Evolutionary conservation across 2,329 filamentous ascomycete genomes (phyloP).

Genomic region (Colletotrichum tamarilloi): DNA sequence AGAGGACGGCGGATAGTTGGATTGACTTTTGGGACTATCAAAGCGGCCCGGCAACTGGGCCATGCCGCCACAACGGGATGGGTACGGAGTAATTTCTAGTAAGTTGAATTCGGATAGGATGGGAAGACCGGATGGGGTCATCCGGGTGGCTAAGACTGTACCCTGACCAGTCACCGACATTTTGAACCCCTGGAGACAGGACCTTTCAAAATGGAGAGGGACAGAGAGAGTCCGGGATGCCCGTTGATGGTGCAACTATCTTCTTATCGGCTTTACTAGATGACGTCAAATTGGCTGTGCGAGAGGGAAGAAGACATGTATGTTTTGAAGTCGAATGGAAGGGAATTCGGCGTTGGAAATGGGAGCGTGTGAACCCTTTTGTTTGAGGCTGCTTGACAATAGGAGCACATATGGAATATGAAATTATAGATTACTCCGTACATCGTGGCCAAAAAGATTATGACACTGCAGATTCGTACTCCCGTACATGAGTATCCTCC

Average conservation of each 20-base stretch:
- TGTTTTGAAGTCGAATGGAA: neutral
- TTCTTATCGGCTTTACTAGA: neutral
- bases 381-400: no score
- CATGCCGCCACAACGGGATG: neutral
- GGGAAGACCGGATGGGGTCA: constrained; percentile 7
- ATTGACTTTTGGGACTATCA: constrained; percentile 12
- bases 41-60: constrained; percentile 18
- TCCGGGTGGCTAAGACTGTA: neutral
- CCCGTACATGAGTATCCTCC: no score
- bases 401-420: no score
- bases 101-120: neutral
- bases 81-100: neutral
- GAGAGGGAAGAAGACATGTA: neutral
- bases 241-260: neutral
- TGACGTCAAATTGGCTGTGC: constrained; percentile 24
- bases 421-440: no score
- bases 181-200: constrained; percentile 25
- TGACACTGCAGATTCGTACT: no score
- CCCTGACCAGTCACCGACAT: constrained; percentile 22
- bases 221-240: neutral
- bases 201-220: neutral
- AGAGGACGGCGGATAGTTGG: neutral
- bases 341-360: no score
- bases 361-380: neutral
- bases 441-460: no score